phyloP scores from a whole-genome alignment of 179 eudicot species.

The Sideroxylon spinosum region DNA sequence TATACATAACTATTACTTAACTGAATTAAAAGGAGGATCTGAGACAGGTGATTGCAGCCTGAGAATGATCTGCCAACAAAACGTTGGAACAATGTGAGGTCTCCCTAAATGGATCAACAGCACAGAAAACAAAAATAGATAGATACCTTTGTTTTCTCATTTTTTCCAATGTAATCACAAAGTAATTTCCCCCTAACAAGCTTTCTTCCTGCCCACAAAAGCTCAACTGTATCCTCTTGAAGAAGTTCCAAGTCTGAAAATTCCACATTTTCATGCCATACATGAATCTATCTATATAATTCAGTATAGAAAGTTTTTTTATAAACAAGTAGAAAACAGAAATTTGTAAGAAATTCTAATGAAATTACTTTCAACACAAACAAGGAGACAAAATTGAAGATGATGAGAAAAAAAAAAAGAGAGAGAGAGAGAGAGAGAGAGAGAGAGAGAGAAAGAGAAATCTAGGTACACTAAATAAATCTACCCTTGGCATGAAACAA shows the following conservation, averaged over 20 bases:
- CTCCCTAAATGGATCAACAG: neutral
- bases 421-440: too few relatives aligned
- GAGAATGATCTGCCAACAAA: neutral
- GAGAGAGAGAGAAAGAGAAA: neutral
- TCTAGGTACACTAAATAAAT: neutral
- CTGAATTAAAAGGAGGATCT: neutral
- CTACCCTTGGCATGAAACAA: neutral
- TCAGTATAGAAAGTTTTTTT: neutral
- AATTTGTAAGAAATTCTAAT: neutral
- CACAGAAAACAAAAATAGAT: neutral
- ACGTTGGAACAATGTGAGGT: neutral
- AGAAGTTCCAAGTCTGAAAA: slow-evolving; percentile 18
- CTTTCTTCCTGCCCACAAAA: slow-evolving; percentile 18
- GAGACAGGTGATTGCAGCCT: neutral
- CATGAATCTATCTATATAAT: neutral
- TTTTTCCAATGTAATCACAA: slow-evolving; percentile 19
- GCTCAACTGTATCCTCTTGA: slow-evolving; percentile 15
- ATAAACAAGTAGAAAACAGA: neutral
- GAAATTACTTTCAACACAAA: neutral
- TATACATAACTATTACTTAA: neutral
- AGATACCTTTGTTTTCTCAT: slow-evolving; percentile 21
- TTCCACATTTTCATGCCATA: slow-evolving; percentile 7
- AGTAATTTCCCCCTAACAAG: slow-evolving; percentile 13
- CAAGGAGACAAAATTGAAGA: neutral
- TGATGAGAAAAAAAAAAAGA: too few relatives aligned